Percentiles rank a stretch among this genome's conserved stretches.
These are phyloP conservation scores for Leccinum aurantiacum DNA, from an alignment of 768 basidiomycete species.

Conservation along the genomic window DNA sequence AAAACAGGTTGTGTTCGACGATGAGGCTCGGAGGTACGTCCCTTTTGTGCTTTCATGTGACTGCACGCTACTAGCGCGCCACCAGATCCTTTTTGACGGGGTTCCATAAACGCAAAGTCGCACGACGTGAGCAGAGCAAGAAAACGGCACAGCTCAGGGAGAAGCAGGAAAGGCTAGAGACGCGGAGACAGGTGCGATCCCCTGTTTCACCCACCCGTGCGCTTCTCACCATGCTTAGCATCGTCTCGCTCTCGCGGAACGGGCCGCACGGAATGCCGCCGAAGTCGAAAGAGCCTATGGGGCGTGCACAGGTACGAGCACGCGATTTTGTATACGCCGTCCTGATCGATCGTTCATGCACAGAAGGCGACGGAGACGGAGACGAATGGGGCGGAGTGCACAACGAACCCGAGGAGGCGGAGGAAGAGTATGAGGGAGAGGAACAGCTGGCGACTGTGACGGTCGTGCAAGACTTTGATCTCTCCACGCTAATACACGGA, in stretches of 20 bases:
- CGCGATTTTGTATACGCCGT: conserved; percentile 1
- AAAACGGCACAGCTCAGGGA: conserved; percentile 74
- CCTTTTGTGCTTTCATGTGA: conserved; percentile 4
- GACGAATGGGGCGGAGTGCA: conserved; percentile 51
- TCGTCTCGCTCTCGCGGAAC: conserved; percentile 73
- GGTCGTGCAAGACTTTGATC: conserved; percentile 89
- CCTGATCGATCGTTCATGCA: conserved; percentile 11
- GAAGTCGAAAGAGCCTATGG: conserved; percentile 76
- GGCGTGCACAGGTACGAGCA: conserved; percentile 42
- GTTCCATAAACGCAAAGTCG: conserved; percentile 89
- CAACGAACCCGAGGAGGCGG: conserved; percentile 38
- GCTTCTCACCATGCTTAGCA: conserved; percentile 48
- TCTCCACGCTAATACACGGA: conserved; percentile 57
- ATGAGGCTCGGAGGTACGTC: conserved; percentile 71
- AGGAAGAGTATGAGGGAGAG: conserved; percentile 79
- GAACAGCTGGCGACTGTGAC: conserved; percentile 87
- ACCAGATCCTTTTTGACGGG: conserved; percentile 89
- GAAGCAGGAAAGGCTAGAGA: conserved; percentile 70
- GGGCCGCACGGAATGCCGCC: conserved; percentile 74
- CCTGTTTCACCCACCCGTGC: neutral
- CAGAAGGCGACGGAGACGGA: conserved; percentile 39
- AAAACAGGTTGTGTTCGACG: conserved; percentile 84
- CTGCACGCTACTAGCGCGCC: conserved; percentile 15
- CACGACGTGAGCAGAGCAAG: conserved; percentile 74
- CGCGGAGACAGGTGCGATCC: conserved; percentile 70